These are phyloP conservation scores for Sporothrix schenckii DNA, from an alignment of 2,329 filamentous ascomycete species.

Conservation along the genomic window DNA sequence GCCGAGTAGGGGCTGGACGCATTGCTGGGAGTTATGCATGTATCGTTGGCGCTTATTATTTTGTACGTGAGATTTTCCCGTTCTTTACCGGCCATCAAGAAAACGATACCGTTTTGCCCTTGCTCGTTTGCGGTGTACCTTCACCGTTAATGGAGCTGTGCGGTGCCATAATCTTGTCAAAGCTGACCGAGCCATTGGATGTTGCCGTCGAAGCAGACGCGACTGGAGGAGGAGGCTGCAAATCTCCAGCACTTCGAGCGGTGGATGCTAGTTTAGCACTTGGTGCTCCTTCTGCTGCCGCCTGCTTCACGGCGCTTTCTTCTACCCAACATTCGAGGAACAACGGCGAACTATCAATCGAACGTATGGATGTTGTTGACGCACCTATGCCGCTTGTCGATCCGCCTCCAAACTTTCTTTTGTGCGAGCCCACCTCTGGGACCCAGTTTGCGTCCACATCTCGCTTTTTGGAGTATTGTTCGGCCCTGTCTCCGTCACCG, in stretches of 20 bases:
- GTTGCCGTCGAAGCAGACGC: conserved; percentile 6
- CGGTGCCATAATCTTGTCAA: conserved; percentile 1
- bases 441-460: conserved; percentile 28
- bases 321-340: conserved; percentile 70
- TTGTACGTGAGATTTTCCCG: background rate
- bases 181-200: background rate
- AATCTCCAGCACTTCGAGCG: background rate
- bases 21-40: conserved; percentile 1
- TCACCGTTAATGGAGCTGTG: background rate
- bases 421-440: conserved; percentile 15
- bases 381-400: conserved; percentile 27
- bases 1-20: background rate
- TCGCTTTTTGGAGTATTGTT: background rate
- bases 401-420: conserved; percentile 19
- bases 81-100: background rate
- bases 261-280: background rate
- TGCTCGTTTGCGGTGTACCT: background rate
- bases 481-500: conserved; percentile 37
- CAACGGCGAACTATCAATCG: conserved; percentile 61
- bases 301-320: conserved; percentile 48
- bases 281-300: background rate
- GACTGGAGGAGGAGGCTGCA: conserved; percentile 5
- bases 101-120: conserved; percentile 17
- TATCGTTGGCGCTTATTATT: background rate
- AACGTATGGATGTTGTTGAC: conserved; percentile 55